Evolutionary conservation across 1,284 basidiomycete species (phyloP), one percentile per base, ranked within the genome.

Genomic region (Tetrapyrgos nigripes): DNA sequence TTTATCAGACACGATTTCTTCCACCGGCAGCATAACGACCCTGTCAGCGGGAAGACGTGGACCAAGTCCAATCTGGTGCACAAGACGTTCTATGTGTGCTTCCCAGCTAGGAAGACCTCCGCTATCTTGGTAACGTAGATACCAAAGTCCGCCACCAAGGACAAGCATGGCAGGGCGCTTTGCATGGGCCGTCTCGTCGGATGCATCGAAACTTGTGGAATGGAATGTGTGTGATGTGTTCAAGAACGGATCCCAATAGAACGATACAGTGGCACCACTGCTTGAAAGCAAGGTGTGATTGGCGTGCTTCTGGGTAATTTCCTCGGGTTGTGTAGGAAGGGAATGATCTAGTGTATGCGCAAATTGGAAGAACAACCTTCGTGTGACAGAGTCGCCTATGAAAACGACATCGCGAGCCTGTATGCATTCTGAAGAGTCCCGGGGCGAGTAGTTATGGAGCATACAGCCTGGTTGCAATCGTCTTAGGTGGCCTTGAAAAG

Each of bases 81-180:
- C 83, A 11, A 86, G 80, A 19, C 75, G 67, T 67, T 92, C 88
- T 62, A 92, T 86, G 64, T 83, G 88, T 19, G 79, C 80, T 65
- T 90, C 91, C 92, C 92, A 96, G 2, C 87, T 80, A 27, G 86
- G 76, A 26, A 94, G 78, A 2, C 92, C 93, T 19, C 91, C 92
- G 1, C 91, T 90, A 37, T 81, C 73, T 1, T 85, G 79, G 70
- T 94, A 88, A 29, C 91, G 87, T 40, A 96, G 82, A 70, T 92
- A 94, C 94, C 94, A 96, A 35, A 96, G 77, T 0, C 94, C 94
- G 11, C 91, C 88, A 19, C 94, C 94, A 21, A 97, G 71, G 9
- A 95, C 88, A 27, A 95, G 81, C 43, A 97, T 74, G 0, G 89
- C 85, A 1, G 89, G 76, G 54, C 65, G 62, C 24, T 44, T 19